Conservation (phyloP, 1,139 yeast species). For the Diutina neorugosa region DNA sequence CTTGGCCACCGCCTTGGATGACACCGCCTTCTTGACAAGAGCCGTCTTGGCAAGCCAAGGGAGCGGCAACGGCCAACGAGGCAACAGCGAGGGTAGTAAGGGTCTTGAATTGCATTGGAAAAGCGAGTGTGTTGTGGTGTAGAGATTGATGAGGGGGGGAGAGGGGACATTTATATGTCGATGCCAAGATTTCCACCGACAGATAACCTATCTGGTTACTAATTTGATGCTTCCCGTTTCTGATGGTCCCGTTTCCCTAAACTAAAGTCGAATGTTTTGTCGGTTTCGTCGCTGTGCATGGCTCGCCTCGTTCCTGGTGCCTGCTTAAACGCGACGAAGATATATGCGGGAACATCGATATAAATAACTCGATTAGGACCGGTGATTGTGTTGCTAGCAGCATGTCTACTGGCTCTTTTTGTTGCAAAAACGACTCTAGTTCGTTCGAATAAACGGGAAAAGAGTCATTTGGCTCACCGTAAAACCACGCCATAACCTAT, state of each 20-base stretch:
- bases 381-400: no score
- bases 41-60: not conserved
- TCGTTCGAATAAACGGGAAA: no score
- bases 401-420: no score
- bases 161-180: not conserved
- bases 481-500: no score
- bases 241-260: not conserved
- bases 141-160: not conserved
- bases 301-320: not conserved
- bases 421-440: no score
- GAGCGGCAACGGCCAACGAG: conserved; percentile 3
- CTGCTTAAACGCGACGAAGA: not conserved
- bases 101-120: conserved; percentile 1
- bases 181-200: not conserved
- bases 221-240: not conserved
- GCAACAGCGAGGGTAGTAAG: conserved; percentile 1
- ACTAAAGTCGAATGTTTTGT: not conserved
- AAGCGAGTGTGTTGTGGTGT: not conserved
- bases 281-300: not conserved
- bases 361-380: not conserved
- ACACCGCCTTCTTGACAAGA: not conserved
- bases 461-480: no score
- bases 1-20: not conserved
- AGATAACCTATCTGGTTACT: not conserved
- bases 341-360: not conserved